Percentiles rank a stretch among this genome's conserved stretches.
phyloP scores from a whole-genome alignment of 129 eudicot species.

The Chrysanthemum makinoi region DNA sequence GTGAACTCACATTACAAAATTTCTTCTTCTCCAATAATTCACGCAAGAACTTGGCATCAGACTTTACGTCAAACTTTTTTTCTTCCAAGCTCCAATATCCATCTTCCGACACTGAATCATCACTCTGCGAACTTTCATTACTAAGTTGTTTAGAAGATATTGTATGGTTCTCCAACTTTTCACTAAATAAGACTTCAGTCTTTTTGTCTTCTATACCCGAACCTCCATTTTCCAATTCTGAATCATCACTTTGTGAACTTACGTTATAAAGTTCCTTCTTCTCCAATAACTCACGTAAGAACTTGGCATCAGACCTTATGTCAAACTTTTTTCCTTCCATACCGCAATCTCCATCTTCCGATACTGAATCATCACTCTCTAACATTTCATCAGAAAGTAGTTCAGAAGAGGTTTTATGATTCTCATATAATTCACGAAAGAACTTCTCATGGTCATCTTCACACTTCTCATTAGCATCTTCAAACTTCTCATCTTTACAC shows the following conservation, averaged over 20 bases:
- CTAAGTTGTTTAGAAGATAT: not conserved
- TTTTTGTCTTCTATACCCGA: too few relatives aligned
- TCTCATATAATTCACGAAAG: not conserved
- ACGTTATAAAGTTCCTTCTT: not conserved
- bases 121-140: conserved; percentile 20
- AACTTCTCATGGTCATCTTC: conserved; percentile 8
- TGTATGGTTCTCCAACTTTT: conserved; percentile 6
- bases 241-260: too few relatives aligned
- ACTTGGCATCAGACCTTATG: not conserved
- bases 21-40: too few relatives aligned
- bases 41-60: too few relatives aligned
- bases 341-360: conserved; percentile 25
- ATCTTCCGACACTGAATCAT: conserved; percentile 27
- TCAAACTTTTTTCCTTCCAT: not conserved
- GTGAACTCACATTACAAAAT: too few relatives aligned
- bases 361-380: conserved; percentile 23
- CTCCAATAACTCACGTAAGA: not conserved
- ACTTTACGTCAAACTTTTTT: too few relatives aligned
- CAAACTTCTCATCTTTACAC: too few relatives aligned
- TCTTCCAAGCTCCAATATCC: conserved; percentile 9
- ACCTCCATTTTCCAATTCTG: too few relatives aligned
- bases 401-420: not conserved
- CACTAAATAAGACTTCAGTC: not conserved
- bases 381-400: conserved; percentile 10
- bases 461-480: too few relatives aligned